A percentile compares a stretch with the other conserved stretches of the same genome.
Conservation (phyloP, 2,329 filamentous ascomycete species). For the Phialemonium atrogriseum region DNA sequence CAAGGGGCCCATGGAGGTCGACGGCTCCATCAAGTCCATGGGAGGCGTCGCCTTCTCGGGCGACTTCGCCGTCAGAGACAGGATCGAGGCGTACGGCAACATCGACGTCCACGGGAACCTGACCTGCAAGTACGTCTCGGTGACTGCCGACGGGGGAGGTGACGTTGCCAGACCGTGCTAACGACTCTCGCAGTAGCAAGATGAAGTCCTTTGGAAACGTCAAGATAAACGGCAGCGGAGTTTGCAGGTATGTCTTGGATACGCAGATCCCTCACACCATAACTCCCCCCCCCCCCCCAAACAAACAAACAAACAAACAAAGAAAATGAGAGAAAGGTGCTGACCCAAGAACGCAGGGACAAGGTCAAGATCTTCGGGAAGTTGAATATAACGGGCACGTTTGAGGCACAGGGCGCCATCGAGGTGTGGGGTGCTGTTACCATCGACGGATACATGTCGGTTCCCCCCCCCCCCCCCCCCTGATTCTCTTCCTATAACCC, state of each 20-base stretch:
- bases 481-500: not conserved
- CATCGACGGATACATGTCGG: constrained; percentile 35
- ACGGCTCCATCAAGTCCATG: constrained; percentile 36
- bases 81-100: constrained; percentile 37
- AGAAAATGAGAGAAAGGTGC: not conserved
- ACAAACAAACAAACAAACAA: not conserved
- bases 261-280: not conserved
- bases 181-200: constrained; percentile 23
- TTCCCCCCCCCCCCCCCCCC: not conserved
- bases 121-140: constrained; percentile 29
- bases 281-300: not conserved
- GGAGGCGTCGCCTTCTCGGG: constrained; percentile 34
- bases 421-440: constrained; percentile 39
- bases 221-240: constrained; percentile 28
- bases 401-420: constrained; percentile 30
- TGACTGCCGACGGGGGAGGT: not conserved
- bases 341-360: constrained; percentile 20
- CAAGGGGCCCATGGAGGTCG: constrained; percentile 36
- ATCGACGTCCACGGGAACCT: constrained; percentile 33
- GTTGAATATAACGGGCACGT: constrained; percentile 32
- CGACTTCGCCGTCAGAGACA: constrained; percentile 33
- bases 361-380: constrained; percentile 40
- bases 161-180: not conserved
- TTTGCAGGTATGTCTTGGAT: constrained; percentile 23
- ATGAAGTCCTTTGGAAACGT: constrained; percentile 41